Percentiles rank a stretch among this genome's conserved stretches.
These are phyloP conservation scores for Aureobasidium leucospermi DNA, from an alignment of 2,329 filamentous ascomycete genomes.

Conservation along the genomic window DNA sequence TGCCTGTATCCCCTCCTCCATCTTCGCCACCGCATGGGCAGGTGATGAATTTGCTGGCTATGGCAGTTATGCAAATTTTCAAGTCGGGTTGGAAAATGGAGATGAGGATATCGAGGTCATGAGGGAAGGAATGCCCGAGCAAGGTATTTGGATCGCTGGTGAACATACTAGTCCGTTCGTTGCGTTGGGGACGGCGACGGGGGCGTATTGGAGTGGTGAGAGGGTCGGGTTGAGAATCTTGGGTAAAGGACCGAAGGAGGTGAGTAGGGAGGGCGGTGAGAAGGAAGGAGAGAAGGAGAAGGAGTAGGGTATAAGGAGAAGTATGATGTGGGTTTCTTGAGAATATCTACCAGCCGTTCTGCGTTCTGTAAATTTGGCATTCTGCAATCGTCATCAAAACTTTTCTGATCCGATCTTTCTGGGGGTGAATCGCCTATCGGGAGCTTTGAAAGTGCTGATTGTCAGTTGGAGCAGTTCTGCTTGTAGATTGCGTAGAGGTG, in stretches of 20 bases:
- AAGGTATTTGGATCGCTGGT: constrained; percentile 76
- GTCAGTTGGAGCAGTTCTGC: too few relatives aligned
- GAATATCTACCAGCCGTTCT: too few relatives aligned
- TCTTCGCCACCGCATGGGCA: constrained; percentile 70
- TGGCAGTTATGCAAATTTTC: constrained; percentile 82
- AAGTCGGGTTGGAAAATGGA: constrained; percentile 61
- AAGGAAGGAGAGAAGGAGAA: background rate
- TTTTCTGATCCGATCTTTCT: too few relatives aligned
- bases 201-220: constrained; percentile 89
- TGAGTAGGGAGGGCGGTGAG: background rate
- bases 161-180: constrained; percentile 90
- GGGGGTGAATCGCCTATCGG: too few relatives aligned
- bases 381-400: too few relatives aligned
- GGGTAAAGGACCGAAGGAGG: background rate
- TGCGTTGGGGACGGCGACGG: constrained; percentile 78
- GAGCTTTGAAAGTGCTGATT: too few relatives aligned
- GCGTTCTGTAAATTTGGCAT: too few relatives aligned
- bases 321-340: background rate
- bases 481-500: too few relatives aligned
- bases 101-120: constrained; percentile 63
- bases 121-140: constrained; percentile 49
- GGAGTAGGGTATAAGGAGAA: background rate
- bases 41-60: constrained; percentile 71
- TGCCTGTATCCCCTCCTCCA: constrained; percentile 54
- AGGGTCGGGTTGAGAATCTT: constrained; percentile 59